phyloP scores from a whole-genome alignment of 192 early-diverging fungal species.

The Backusella circina region DNA sequence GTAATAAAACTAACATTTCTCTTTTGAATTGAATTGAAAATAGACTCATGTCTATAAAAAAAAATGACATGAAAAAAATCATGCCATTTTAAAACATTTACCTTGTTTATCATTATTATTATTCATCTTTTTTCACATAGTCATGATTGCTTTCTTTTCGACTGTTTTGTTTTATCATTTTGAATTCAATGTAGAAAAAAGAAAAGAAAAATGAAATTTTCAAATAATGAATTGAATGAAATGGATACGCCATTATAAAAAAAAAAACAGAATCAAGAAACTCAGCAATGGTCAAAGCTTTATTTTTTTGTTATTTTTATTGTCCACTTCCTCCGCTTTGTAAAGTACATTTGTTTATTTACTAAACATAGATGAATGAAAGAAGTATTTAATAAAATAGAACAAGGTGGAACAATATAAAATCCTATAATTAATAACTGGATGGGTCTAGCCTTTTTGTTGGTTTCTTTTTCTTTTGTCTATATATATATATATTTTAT shows the following conservation, averaged over 20 bases:
- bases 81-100: background rate
- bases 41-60: background rate
- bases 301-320: no score
- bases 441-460: background rate
- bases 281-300: no score
- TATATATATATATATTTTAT: background rate
- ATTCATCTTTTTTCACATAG: background rate
- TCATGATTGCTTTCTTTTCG: background rate
- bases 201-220: no score
- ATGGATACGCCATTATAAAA: no score
- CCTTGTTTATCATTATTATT: background rate
- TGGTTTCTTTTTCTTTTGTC: background rate
- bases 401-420: background rate
- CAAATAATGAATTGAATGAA: no score
- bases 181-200: no score
- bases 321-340: background rate
- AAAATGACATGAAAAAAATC: background rate
- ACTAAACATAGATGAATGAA: background rate
- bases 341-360: no score
- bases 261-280: no score
- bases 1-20: no score
- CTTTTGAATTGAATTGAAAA: background rate
- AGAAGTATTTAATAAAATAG: background rate
- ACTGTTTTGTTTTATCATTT: no score
- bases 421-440: background rate